These are phyloP conservation scores for Leptographium flavum DNA, from an alignment of 2,329 filamentous ascomycete genomes.

Conservation along the genomic window DNA sequence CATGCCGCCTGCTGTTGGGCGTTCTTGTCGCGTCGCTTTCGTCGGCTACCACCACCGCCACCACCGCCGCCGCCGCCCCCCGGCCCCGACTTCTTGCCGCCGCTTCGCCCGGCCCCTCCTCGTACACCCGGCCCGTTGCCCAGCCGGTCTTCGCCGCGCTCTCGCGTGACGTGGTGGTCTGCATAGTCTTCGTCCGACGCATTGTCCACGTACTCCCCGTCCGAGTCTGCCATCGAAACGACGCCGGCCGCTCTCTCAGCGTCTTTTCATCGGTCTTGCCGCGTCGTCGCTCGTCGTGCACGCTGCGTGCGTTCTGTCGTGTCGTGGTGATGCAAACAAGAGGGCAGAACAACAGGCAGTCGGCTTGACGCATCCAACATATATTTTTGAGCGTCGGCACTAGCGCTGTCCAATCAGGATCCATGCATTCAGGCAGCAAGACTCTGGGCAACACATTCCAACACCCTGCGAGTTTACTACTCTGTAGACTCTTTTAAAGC, in stretches of 20 bases:
- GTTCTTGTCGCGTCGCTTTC: slow-evolving; percentile 10
- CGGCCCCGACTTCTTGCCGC: slow-evolving; percentile 12
- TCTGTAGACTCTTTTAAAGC: not conserved
- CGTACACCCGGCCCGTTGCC: slow-evolving; percentile 13
- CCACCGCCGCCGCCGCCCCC: not conserved
- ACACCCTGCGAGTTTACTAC: not conserved
- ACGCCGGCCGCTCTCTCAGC: slow-evolving; percentile 2
- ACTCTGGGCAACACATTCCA: too few relatives aligned
- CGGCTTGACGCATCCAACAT: too few relatives aligned
- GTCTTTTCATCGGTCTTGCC: too few relatives aligned
- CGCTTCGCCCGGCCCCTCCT: not conserved
- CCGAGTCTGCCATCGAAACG: slow-evolving; percentile 51
- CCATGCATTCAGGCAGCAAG: too few relatives aligned
- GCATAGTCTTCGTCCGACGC: slow-evolving; percentile 51
- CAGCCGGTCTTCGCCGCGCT: slow-evolving; percentile 10
- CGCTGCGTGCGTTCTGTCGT: too few relatives aligned
- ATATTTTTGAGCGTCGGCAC: too few relatives aligned
- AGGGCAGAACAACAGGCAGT: too few relatives aligned
- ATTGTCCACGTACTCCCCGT: slow-evolving; percentile 54
- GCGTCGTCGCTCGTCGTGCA: too few relatives aligned
- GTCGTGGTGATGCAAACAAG: too few relatives aligned
- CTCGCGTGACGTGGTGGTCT: slow-evolving; percentile 28
- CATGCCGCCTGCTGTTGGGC: slow-evolving; percentile 34
- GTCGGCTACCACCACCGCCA: slow-evolving; percentile 10
- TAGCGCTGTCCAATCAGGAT: too few relatives aligned